These are phyloP conservation scores for Citrus mangshanensis DNA, from an alignment of 345 rosid genomes.

Conservation along the genomic window DNA sequence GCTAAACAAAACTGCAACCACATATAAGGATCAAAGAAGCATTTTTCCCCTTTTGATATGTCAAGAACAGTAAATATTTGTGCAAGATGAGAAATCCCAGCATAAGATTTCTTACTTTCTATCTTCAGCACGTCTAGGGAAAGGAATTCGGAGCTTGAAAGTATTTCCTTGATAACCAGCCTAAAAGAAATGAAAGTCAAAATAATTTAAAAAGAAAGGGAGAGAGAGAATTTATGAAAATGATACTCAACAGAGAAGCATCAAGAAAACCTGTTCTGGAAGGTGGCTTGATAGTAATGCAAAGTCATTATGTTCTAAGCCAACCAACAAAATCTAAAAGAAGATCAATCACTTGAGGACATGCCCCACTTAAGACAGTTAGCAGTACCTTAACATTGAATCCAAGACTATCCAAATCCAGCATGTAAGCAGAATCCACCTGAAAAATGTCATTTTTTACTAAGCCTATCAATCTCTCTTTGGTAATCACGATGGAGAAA, in stretches of 20 bases:
- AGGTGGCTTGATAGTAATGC: neutral
- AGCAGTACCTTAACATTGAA: conserved; percentile 79
- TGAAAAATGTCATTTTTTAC: conserved; percentile 26
- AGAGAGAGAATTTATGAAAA: neutral
- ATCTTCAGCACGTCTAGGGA: conserved; percentile 73
- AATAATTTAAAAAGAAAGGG: neutral
- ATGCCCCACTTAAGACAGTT: neutral
- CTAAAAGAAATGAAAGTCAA: conserved; percentile 32
- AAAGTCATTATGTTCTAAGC: neutral
- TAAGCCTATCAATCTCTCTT: neutral
- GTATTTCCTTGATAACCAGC: conserved; percentile 65
- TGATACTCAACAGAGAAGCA: neutral
- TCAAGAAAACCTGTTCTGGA: conserved; percentile 1
- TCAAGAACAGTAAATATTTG: neutral
- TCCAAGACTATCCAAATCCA: conserved; percentile 91
- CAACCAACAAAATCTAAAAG: neutral
- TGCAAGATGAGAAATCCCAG: neutral
- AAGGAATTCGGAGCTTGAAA: conserved; percentile 81
- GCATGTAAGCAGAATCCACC: conserved; percentile 87
- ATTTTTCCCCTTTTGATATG: neutral
- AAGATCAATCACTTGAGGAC: neutral
- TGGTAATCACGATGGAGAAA: neutral
- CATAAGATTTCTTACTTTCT: conserved; percentile 57
- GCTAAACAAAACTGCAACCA: neutral
- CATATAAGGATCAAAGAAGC: neutral